A percentile compares a stretch with the other conserved stretches of the same genome.
Conservation (phyloP, 805 yeast genomes). For the Sugiyamaella qingdaonensis region DNA sequence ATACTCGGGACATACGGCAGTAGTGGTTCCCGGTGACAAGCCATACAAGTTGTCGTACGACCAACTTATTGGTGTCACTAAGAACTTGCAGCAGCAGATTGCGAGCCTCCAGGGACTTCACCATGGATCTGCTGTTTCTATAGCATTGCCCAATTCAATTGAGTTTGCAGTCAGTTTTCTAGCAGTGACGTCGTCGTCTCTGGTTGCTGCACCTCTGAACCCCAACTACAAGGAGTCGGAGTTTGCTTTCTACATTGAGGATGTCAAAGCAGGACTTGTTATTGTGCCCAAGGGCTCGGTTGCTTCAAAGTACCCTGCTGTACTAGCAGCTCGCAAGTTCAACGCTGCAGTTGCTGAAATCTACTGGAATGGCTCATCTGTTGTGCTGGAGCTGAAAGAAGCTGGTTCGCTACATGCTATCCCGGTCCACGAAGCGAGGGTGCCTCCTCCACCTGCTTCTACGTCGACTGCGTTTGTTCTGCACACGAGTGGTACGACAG, state of each 20-base stretch:
- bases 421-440: neutral
- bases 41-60: neutral
- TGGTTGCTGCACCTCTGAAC: slow-evolving; percentile 67
- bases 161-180: slow-evolving; percentile 56
- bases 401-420: slow-evolving; percentile 27
- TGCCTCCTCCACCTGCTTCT: slow-evolving; percentile 33
- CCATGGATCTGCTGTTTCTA: slow-evolving; percentile 49
- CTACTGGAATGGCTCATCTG: slow-evolving; percentile 41
- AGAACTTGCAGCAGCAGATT: slow-evolving; percentile 29
- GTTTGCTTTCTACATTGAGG: slow-evolving; percentile 61
- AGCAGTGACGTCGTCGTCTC: slow-evolving; percentile 51
- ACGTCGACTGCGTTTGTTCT: slow-evolving; percentile 59
- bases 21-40: slow-evolving; percentile 12
- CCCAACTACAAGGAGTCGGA: slow-evolving; percentile 58
- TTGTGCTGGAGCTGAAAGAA: slow-evolving; percentile 32
- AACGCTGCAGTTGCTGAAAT: slow-evolving; percentile 51
- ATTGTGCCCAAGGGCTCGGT: slow-evolving; percentile 54
- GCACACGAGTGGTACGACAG: slow-evolving; percentile 75
- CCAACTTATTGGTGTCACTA: neutral
- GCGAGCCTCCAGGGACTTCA: slow-evolving; percentile 32
- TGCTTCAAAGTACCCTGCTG: slow-evolving; percentile 38
- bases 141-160: slow-evolving; percentile 56
- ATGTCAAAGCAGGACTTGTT: slow-evolving; percentile 53
- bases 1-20: slow-evolving; percentile 9
- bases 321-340: slow-evolving; percentile 47